Evolutionary conservation across 2,329 filamentous ascomycete species (phyloP), one percentile per base, ranked within the genome.

Genomic region (Aspergillus sp.): DNA sequence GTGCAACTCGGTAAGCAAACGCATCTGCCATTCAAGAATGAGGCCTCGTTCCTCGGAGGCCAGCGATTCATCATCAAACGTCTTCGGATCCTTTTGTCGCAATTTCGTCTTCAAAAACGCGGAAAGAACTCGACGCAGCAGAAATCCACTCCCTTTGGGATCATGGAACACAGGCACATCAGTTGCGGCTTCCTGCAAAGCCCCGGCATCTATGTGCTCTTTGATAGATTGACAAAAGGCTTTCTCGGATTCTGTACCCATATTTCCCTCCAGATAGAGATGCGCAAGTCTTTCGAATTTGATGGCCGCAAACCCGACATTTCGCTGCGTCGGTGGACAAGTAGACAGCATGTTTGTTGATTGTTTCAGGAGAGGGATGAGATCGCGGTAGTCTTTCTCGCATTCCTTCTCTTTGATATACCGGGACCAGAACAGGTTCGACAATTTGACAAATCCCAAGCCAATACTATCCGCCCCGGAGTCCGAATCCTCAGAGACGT

Each of bases 341-440:
- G 40, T 42, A 8, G 53, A 47, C 11, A 69, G 45, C 4, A 62
- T 37, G 19, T 47, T 48, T 16, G 63, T 58, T 14, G 64, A 67
- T 24, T 60, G 54, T 29, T 60, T 58, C 32, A 67, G 43, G 20
- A 60, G 39, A 4, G 53, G 49, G 4, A 63, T 29, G n/a, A 65
- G 55, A 25, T 60, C 53, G 4, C 46, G 46, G 33, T 51, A 45
- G 2, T 47, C 40, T 36, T 53, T 52, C 1, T 54, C 52, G 22
- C 47, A 36, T 36, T 64, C 57, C 30, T 60, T 63, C 29, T 60
- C 56, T 34, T 63, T 59, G 14, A 64, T 46, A 34, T 67, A 68
- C 7, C 62, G 57, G 28, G 60, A 60, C 66, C 66, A 69, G 38
- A 61, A 66, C 4, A 64, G 40, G 36, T 68, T 67, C 0, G 66